A percentile compares a stretch with the other conserved stretches of the same genome.
Conservation (phyloP, 1,284 basidiomycete genomes). For the Albatrellus sp. region DNA sequence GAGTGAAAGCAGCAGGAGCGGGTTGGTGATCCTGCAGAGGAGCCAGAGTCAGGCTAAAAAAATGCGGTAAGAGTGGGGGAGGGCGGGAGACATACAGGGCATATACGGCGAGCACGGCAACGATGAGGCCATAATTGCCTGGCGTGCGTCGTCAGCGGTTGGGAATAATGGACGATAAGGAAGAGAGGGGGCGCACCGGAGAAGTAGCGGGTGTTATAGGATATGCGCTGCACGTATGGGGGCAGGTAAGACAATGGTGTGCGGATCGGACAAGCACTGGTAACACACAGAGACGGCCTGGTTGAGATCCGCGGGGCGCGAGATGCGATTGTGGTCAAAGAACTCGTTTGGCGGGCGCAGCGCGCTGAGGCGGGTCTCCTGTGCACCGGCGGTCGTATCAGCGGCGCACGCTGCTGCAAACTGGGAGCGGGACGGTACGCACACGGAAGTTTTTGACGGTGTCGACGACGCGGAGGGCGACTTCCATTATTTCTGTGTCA, state of each 20-base stretch:
- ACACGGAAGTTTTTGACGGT: slow-evolving; percentile 65
- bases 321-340: slow-evolving; percentile 85
- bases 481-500: too few relatives aligned
- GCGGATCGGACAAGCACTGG: slow-evolving; percentile 1
- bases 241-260: slow-evolving; percentile 3
- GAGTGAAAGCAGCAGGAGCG: slow-evolving; percentile 72
- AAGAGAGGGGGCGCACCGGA: slow-evolving; percentile 37
- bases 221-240: slow-evolving; percentile 54
- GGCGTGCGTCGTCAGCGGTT: slow-evolving; percentile 4
- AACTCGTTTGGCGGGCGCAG: slow-evolving; percentile 74
- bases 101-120: slow-evolving; percentile 78
- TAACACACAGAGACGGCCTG: slow-evolving; percentile 52
- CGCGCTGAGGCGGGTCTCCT: slow-evolving; percentile 78
- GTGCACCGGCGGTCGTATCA: slow-evolving; percentile 9
- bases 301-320: slow-evolving; percentile 65
- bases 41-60: not conserved
- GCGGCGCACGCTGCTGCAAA: not conserved
- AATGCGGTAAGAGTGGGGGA: not conserved
- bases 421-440: slow-evolving; percentile 16
- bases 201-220: slow-evolving; percentile 91
- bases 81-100: slow-evolving; percentile 74
- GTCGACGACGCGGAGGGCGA: slow-evolving; percentile 49
- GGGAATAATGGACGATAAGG: not conserved
- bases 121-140: slow-evolving; percentile 84
- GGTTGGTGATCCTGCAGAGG: slow-evolving; percentile 48